Conservation (phyloP, 1,284 basidiomycete genomes). For the Apiotrichum sp. region DNA sequence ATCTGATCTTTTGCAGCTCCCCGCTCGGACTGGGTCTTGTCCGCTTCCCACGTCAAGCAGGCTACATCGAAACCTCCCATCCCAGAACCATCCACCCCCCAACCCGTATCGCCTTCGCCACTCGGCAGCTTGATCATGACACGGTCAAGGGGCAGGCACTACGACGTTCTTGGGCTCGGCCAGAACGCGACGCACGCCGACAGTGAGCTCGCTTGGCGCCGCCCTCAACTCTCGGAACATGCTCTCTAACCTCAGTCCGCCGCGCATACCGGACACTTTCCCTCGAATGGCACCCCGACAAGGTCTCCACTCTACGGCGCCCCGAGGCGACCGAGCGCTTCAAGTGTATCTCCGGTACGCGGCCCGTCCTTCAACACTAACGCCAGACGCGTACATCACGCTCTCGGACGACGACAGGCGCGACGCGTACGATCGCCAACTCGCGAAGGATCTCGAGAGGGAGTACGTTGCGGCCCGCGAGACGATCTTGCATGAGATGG, state of each 20-base stretch:
- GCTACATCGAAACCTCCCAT: no score
- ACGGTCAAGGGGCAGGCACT: background rate
- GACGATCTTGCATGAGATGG: no score
- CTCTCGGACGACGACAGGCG: background rate
- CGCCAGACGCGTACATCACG: conserved; percentile 6
- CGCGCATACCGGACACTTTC: conserved; percentile 5
- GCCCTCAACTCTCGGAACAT: no score
- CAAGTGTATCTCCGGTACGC: conserved; percentile 2
- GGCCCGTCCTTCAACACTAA: background rate
- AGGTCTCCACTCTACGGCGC: background rate
- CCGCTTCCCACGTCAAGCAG: no score
- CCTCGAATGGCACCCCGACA: conserved; percentile 9
- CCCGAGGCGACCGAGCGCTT: conserved; percentile 1
- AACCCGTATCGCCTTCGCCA: background rate
- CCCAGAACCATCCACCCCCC: background rate
- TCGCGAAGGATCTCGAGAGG: background rate
- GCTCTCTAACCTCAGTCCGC: conserved; percentile 4
- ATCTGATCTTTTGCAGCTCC: no score
- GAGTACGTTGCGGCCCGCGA: no score
- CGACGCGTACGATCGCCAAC: conserved; percentile 1
- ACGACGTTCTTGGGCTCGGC: background rate
- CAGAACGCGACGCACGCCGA: background rate
- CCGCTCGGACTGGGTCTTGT: no score
- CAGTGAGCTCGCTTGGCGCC: background rate
- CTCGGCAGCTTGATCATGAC: background rate